Evolutionary conservation across 176 grass and related monocot genomes (phyloP).

Genomic region (Calamus simplicifolius): DNA sequence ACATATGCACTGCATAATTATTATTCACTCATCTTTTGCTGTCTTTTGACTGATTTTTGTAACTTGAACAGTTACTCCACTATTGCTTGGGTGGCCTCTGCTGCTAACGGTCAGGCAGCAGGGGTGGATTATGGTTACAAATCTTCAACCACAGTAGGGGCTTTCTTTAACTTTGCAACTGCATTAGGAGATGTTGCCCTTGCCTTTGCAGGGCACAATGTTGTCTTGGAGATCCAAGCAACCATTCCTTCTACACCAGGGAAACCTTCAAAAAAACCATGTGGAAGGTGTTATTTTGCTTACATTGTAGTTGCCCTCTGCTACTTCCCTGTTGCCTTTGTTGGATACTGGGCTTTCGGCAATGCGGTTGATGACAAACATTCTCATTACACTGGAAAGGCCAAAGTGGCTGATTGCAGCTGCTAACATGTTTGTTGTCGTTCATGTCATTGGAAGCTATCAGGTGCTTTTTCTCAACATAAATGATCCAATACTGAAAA

Average conservation of each 20-base stretch:
- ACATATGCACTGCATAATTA: no score
- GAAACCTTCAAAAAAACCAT: neutral
- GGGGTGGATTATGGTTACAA: neutral
- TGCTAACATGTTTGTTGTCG: conserved; percentile 57
- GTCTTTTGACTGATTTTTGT: neutral
- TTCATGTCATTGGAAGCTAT: conserved; percentile 74
- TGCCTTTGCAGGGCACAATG: neutral
- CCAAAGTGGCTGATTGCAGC: conserved; percentile 56
- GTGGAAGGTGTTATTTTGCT: no score
- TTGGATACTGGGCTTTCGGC: neutral
- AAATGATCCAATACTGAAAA: no score
- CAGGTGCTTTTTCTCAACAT: conserved; percentile 18
- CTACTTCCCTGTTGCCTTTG: neutral
- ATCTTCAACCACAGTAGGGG: neutral
- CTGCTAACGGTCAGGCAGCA: neutral
- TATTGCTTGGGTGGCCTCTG: neutral
- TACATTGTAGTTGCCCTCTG: neutral
- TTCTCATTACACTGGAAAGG: conserved; percentile 2
- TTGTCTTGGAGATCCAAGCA: neutral
- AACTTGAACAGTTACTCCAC: neutral
- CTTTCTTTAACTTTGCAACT: neutral
- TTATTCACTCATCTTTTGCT: no score
- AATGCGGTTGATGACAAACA: neutral
- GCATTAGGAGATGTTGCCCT: conserved; percentile 1
- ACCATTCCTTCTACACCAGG: neutral